phyloP scores from a whole-genome alignment of 169 alveolate genomes.

The Plasmodium yoelii region DNA sequence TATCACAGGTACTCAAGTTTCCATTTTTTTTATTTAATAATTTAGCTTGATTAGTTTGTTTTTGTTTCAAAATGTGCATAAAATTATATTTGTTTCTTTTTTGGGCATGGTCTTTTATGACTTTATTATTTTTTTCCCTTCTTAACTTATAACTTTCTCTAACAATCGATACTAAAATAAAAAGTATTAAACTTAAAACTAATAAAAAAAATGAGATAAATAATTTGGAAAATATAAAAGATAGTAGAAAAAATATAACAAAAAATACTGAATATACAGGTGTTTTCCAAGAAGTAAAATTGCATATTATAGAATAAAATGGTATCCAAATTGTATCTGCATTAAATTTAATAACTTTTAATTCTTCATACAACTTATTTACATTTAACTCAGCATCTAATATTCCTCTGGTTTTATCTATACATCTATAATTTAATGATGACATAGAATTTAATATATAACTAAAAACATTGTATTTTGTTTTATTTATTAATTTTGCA shows the following conservation, averaged over 20 bases:
- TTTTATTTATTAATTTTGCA: constrained; percentile 37
- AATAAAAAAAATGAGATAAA: constrained; percentile 72
- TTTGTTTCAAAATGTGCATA: constrained; percentile 10
- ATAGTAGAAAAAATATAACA: constrained; percentile 43
- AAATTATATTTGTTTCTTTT: background rate
- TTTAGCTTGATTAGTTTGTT: background rate
- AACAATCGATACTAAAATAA: constrained; percentile 67
- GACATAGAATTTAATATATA: constrained; percentile 29
- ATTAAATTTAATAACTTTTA: constrained; percentile 46
- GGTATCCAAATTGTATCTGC: constrained; percentile 66
- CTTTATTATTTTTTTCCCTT: background rate
- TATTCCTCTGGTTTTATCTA: constrained; percentile 26
- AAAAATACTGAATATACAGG: constrained; percentile 73
- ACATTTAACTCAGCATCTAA: constrained; percentile 65
- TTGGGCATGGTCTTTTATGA: background rate
- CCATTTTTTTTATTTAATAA: no score
- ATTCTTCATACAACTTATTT: constrained; percentile 63
- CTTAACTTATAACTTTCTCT: constrained; percentile 52
- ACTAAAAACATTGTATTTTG: constrained; percentile 19
- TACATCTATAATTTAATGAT: constrained; percentile 38
- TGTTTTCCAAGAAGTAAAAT: constrained; percentile 70
- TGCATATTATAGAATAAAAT: constrained; percentile 60
- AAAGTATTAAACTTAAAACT: constrained; percentile 47
- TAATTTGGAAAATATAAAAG: constrained; percentile 55
- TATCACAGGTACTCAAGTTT: no score